Evolutionary conservation across 257 asterid genomes (phyloP).

Genomic region (Salvia miltiorrhiza): DNA sequence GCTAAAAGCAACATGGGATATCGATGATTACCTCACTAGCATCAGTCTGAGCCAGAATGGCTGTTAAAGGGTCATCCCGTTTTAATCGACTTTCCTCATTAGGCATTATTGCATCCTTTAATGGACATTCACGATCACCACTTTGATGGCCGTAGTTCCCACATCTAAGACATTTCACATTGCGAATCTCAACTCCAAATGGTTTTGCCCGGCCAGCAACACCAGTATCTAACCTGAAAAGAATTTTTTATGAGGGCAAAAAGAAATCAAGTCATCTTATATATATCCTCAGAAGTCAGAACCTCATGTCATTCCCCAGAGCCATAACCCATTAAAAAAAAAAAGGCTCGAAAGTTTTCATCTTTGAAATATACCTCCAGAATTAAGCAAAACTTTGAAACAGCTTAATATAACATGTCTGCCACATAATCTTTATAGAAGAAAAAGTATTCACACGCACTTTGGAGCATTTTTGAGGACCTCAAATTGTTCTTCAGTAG

Average conservation of each 20-base stretch:
- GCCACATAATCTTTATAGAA: background rate
- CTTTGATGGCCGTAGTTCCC: constrained; percentile 93
- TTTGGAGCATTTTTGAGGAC: constrained; percentile 95
- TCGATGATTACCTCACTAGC: constrained; percentile 56
- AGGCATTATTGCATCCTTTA: constrained; percentile 92
- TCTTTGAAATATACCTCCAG: constrained; percentile 1
- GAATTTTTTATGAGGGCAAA: no score
- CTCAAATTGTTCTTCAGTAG: constrained; percentile 95
- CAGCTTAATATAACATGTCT: background rate
- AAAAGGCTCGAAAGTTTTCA: no score
- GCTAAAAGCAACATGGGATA: background rate
- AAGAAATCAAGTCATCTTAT: background rate
- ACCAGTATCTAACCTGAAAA: constrained; percentile 91
- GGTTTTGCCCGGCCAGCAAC: constrained; percentile 84
- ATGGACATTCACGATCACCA: constrained; percentile 99
- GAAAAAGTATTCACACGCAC: constrained; percentile 35
- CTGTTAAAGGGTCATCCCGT: constrained; percentile 91
- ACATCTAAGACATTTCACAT: constrained; percentile 95
- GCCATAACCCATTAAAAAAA: background rate
- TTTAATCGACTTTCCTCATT: constrained; percentile 85
- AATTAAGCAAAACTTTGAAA: background rate
- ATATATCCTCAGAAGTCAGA: background rate
- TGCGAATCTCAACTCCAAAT: constrained; percentile 94
- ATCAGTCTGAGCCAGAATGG: constrained; percentile 85
- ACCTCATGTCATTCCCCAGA: constrained; percentile 1